These are phyloP conservation scores for Sisymbrium irio DNA, from an alignment of 345 rosid species.

Conservation along the genomic window DNA sequence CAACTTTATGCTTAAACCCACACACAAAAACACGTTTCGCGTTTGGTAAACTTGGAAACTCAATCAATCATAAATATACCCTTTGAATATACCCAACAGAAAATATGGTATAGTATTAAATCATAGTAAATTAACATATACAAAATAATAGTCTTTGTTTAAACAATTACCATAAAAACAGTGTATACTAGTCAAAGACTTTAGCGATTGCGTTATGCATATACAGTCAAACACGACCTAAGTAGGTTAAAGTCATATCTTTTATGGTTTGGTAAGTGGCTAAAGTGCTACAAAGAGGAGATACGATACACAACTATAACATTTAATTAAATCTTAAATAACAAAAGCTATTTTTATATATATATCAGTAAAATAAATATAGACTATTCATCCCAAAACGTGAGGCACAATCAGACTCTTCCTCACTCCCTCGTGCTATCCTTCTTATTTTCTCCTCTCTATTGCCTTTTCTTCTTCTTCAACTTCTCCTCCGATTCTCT, in stretches of 20 bases:
- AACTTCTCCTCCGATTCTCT: not conserved
- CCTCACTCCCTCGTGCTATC: slow-evolving; percentile 24
- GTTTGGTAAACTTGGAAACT: slow-evolving; percentile 21
- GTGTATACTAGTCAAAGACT: slow-evolving; percentile 20
- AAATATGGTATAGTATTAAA: slow-evolving; percentile 2
- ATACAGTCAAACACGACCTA: slow-evolving; percentile 21
- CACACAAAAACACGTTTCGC: not conserved
- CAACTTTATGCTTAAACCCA: slow-evolving; percentile 11
- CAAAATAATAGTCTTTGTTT: slow-evolving; percentile 9
- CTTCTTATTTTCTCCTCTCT: slow-evolving; percentile 22
- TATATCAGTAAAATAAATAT: not conserved
- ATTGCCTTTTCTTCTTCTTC: slow-evolving; percentile 12
- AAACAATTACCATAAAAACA: slow-evolving; percentile 19
- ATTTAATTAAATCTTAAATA: slow-evolving; percentile 13
- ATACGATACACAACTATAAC: not conserved
- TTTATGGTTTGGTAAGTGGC: slow-evolving; percentile 32
- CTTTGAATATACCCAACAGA: slow-evolving; percentile 17
- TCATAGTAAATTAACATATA: not conserved
- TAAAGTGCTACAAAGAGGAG: slow-evolving; percentile 26
- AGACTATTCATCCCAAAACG: slow-evolving; percentile 34
- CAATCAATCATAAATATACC: slow-evolving; percentile 18
- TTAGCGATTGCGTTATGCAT: not conserved
- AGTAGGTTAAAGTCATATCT: slow-evolving; percentile 30
- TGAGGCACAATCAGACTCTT: slow-evolving; percentile 40
- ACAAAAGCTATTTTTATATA: not conserved